A percentile compares a stretch with the other conserved stretches of the same genome.
Evolutionary conservation across 2,329 filamentous ascomycete species (phyloP).

Genomic region (Sporothrix inflata): DNA sequence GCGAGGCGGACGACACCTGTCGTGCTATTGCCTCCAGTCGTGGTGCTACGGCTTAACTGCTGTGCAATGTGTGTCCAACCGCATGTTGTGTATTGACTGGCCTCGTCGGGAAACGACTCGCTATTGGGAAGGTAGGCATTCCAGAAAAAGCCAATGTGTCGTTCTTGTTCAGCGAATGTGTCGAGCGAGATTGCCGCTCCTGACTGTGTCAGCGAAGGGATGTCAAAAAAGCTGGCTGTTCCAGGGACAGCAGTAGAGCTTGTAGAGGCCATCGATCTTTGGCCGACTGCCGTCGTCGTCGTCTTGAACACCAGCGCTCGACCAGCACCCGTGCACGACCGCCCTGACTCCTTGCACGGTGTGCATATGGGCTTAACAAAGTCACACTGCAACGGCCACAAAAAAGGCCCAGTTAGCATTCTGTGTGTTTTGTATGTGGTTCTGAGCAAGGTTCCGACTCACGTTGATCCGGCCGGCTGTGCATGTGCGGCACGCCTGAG

Average conservation of each 20-base stretch:
- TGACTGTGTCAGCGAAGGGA: background rate
- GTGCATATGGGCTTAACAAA: constrained; percentile 15
- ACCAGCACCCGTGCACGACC: background rate
- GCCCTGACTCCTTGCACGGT: background rate
- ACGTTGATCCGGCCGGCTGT: background rate
- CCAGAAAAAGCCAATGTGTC: constrained; percentile 24
- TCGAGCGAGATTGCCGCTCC: background rate
- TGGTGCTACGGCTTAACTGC: background rate
- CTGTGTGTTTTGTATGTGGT: too few relatives aligned
- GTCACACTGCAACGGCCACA: constrained; percentile 21
- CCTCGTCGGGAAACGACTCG: background rate
- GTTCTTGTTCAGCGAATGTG: background rate
- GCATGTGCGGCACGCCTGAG: background rate
- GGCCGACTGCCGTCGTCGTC: background rate
- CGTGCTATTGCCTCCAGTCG: too few relatives aligned
- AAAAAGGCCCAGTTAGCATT: background rate
- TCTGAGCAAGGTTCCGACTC: too few relatives aligned
- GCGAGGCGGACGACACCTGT: background rate
- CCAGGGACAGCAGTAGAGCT: background rate
- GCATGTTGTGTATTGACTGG: constrained; percentile 11
- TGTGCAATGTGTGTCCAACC: constrained; percentile 17
- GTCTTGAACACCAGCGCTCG: constrained; percentile 9
- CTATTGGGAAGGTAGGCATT: constrained; percentile 10
- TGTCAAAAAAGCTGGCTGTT: background rate
- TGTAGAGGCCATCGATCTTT: background rate